These are phyloP conservation scores for Silybum marianum DNA, from an alignment of 129 eudicot species.

Conservation along the genomic window DNA sequence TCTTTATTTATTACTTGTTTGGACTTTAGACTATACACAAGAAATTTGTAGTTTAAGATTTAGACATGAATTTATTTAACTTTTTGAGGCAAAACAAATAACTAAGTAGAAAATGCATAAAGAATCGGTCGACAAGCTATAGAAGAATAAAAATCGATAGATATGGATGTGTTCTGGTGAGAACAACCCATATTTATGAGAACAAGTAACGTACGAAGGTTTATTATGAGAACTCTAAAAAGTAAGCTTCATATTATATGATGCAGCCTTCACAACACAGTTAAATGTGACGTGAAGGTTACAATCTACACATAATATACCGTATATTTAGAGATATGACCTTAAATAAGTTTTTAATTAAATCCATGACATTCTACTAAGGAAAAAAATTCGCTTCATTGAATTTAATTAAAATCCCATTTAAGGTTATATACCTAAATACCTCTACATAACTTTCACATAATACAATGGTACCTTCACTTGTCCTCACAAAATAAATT, in stretches of 20 bases:
- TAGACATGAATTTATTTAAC: neutral
- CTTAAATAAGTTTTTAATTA: too few relatives aligned
- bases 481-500: neutral
- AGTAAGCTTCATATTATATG: neutral
- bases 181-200: neutral
- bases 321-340: too few relatives aligned
- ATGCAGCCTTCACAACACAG: neutral
- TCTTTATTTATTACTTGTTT: neutral
- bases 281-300: neutral
- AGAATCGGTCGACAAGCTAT: neutral
- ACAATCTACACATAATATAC: neutral
- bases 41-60: neutral
- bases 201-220: neutral
- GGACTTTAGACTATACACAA: neutral
- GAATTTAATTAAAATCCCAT: too few relatives aligned
- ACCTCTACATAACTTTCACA: neutral
- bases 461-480: neutral
- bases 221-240: neutral
- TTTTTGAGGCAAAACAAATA: neutral
- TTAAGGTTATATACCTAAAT: too few relatives aligned
- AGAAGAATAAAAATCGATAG: neutral
- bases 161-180: too few relatives aligned
- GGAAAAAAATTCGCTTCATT: too few relatives aligned
- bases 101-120: too few relatives aligned
- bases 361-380: too few relatives aligned